Percentiles rank a stretch among this genome's conserved stretches.
Evolutionary conservation across 306 rosid genomes (phyloP).

Genomic region (Fagus sylvatica): DNA sequence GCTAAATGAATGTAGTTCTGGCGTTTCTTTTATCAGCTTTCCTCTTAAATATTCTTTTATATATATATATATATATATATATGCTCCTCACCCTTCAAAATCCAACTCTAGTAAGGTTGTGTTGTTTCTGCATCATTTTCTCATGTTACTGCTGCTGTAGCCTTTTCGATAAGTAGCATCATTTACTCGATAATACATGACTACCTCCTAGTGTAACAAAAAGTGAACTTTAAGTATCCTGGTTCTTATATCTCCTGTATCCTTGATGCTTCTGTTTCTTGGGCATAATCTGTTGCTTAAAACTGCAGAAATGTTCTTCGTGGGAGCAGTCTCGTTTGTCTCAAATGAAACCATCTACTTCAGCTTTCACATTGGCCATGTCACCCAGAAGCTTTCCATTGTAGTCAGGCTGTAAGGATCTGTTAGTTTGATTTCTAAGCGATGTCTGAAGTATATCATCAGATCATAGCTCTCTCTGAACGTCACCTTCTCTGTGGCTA

Average conservation of each 20-base stretch:
- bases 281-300: background rate
- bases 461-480: constrained; percentile 18
- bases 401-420: constrained; percentile 15
- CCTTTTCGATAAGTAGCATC: background rate
- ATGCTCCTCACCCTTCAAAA: background rate
- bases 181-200: background rate
- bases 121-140: background rate
- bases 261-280: background rate
- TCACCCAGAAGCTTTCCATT: constrained; percentile 12
- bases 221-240: background rate
- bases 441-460: constrained; percentile 18
- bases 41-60: background rate
- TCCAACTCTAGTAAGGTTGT: background rate
- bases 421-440: constrained; percentile 7
- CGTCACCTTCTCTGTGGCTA: background rate
- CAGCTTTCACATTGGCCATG: background rate
- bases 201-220: background rate
- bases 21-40: background rate
- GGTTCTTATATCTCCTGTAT: background rate
- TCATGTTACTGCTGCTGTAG: background rate
- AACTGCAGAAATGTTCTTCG: constrained; percentile 64
- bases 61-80: background rate
- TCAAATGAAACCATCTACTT: constrained; percentile 35
- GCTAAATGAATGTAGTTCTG: background rate
- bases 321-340: constrained; percentile 52